These are phyloP conservation scores for Anthostomella pinea DNA, from an alignment of 2,329 filamentous ascomycete genomes.

Conservation along the genomic window DNA sequence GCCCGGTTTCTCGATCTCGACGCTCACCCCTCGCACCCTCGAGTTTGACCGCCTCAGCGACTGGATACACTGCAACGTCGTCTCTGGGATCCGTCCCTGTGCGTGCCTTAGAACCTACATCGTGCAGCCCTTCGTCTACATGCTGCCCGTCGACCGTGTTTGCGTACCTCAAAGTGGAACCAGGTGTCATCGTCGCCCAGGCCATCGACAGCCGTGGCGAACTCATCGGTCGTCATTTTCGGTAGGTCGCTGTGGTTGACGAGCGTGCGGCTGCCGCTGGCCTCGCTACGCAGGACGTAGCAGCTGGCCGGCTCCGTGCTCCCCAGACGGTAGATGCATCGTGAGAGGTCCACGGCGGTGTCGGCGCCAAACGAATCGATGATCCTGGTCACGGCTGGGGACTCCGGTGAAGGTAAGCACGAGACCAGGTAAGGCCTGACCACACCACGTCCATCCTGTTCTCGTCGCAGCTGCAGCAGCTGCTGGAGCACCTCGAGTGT, in stretches of 20 bases:
- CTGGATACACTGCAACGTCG: conserved; percentile 57
- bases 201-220: conserved; percentile 41
- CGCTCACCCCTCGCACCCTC: conserved; percentile 55
- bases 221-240: conserved; percentile 66
- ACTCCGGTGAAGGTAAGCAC: conserved; percentile 51
- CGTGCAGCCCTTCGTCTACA: conserved; percentile 7
- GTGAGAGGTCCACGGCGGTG: conserved; percentile 44
- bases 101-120: conserved; percentile 16
- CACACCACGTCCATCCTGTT: conserved; percentile 16
- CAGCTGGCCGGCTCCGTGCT: conserved; percentile 60
- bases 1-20: conserved; percentile 70
- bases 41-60: conserved; percentile 48
- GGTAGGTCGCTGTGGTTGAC: conserved; percentile 67
- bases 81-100: conserved; percentile 62
- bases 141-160: conserved; percentile 19
- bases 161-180: conserved; percentile 69
- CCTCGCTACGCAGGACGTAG: conserved; percentile 63
- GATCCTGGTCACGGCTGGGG: conserved; percentile 51
- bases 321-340: conserved; percentile 58
- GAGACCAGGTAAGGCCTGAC: conserved; percentile 45
- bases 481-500: conserved; percentile 68
- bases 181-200: conserved; percentile 43
- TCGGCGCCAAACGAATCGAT: conserved; percentile 48
- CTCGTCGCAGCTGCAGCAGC: conserved; percentile 39
- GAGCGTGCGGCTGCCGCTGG: conserved; percentile 62